These are phyloP conservation scores for Aspergillus sp. DNA, from an alignment of 2,329 filamentous ascomycete genomes.

Conservation along the genomic window DNA sequence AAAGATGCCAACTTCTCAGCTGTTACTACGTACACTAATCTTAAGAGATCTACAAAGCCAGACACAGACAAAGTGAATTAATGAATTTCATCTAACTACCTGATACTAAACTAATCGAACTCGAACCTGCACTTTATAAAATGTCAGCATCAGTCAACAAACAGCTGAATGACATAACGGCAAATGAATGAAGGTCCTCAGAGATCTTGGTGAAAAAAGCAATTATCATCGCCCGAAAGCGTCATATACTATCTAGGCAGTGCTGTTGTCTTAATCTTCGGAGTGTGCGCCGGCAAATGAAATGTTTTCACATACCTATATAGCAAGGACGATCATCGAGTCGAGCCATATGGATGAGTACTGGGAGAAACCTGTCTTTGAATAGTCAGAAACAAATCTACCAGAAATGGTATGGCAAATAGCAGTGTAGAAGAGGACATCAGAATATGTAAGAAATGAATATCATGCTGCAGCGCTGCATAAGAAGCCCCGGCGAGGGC, in stretches of 20 bases:
- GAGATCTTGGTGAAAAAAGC: constrained; percentile 61
- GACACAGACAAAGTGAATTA: too few species aligned
- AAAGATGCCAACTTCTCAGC: too few species aligned
- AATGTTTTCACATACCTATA: constrained; percentile 19
- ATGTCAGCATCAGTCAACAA: constrained; percentile 2
- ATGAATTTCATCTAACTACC: not conserved
- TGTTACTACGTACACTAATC: too few species aligned
- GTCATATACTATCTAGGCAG: constrained; percentile 65
- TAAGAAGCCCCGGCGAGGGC: constrained; percentile 79
- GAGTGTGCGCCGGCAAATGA: constrained; percentile 26
- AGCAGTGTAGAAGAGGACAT: constrained; percentile 35
- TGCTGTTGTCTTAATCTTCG: constrained; percentile 59
- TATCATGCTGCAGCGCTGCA: constrained; percentile 74
- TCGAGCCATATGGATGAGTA: not conserved
- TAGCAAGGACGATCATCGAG: not conserved
- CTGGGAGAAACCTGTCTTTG: constrained; percentile 12
- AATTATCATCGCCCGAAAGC: constrained; percentile 51
- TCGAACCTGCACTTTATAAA: not conserved
- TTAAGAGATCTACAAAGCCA: not conserved
- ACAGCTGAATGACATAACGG: constrained; percentile 9
- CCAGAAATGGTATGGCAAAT: not conserved
- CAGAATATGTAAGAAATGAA: constrained; percentile 99
- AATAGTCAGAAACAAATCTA: constrained; percentile 16
- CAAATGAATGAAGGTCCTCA: constrained; percentile 43
- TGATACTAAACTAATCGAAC: not conserved